Evolutionary conservation across 2,329 filamentous ascomycete species (phyloP).

Genomic region (Diaporthe destruens): DNA sequence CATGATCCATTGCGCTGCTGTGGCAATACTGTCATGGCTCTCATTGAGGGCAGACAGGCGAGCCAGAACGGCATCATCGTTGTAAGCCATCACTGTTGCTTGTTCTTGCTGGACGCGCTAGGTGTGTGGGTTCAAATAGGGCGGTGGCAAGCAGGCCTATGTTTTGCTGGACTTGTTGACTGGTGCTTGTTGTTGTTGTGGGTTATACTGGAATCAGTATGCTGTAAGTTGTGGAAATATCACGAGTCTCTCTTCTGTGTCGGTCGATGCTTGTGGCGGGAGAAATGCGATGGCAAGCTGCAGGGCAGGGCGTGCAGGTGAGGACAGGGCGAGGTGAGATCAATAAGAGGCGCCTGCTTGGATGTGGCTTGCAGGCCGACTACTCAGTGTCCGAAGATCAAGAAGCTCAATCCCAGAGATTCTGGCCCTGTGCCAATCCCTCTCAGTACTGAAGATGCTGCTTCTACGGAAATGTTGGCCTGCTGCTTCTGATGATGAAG

Average conservation of each 20-base stretch:
- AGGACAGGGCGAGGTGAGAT: conserved; percentile 14
- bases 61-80: conserved; percentile 92
- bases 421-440: conserved; percentile 27
- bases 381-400: conserved; percentile 25
- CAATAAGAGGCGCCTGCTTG: conserved; percentile 25
- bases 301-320: conserved; percentile 1
- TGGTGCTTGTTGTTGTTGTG: not conserved
- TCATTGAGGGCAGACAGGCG: conserved; percentile 97
- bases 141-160: conserved; percentile 10
- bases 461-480: conserved; percentile 33
- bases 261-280: not conserved
- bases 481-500: conserved; percentile 27
- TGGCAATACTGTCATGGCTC: conserved; percentile 96
- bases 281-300: conserved; percentile 15
- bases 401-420: conserved; percentile 19
- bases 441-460: conserved; percentile 24
- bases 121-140: not conserved
- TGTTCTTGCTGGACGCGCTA: not conserved
- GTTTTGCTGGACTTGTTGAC: conserved; percentile 14
- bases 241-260: not conserved
- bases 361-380: conserved; percentile 28
- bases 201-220: not conserved
- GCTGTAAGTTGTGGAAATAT: not conserved
- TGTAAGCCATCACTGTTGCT: conserved; percentile 82
- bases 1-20: conserved; percentile 99